phyloP scores from a whole-genome alignment of 2,329 filamentous ascomycete genomes.

The Aspergillus unguis region DNA sequence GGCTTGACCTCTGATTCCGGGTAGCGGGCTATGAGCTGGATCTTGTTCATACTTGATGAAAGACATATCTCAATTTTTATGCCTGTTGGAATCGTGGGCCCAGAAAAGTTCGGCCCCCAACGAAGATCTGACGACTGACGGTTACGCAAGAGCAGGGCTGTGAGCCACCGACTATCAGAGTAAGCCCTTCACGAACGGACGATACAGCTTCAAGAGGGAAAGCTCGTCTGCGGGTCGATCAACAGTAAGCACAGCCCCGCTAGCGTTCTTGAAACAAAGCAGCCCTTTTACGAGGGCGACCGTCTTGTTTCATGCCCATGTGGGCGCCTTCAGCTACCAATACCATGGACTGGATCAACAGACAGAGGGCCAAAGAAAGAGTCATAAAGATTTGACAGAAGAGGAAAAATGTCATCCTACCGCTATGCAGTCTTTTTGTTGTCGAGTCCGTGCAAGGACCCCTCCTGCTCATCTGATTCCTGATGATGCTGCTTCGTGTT shows the following conservation, averaged over 20 bases:
- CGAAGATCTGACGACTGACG: conserved; percentile 2
- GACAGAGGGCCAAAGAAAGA: neutral
- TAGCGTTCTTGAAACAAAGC: conserved; percentile 8
- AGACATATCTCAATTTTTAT: too few relatives aligned
- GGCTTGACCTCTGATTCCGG: too few relatives aligned
- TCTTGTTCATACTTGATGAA: too few relatives aligned
- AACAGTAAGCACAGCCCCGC: neutral
- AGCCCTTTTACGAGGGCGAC: neutral
- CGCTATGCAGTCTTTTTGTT: neutral
- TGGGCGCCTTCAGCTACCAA: conserved; percentile 1
- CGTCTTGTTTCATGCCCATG: conserved; percentile 3
- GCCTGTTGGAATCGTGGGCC: too few relatives aligned
- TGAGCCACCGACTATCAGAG: neutral
- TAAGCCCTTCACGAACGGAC: conserved; percentile 2
- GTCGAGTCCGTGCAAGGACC: neutral
- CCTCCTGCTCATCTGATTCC: conserved; percentile 3
- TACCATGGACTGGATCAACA: neutral
- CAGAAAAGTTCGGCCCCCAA: conserved; percentile 2
- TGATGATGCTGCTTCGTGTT: neutral
- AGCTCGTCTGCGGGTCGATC: neutral
- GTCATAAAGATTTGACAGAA: neutral
- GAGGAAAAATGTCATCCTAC: neutral
- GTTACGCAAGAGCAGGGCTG: conserved; percentile 11
- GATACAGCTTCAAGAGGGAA: neutral
- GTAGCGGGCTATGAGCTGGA: neutral